Evolutionary conservation across 2,329 filamentous ascomycete species (phyloP).

Genomic region (Colletotrichum scovillei): DNA sequence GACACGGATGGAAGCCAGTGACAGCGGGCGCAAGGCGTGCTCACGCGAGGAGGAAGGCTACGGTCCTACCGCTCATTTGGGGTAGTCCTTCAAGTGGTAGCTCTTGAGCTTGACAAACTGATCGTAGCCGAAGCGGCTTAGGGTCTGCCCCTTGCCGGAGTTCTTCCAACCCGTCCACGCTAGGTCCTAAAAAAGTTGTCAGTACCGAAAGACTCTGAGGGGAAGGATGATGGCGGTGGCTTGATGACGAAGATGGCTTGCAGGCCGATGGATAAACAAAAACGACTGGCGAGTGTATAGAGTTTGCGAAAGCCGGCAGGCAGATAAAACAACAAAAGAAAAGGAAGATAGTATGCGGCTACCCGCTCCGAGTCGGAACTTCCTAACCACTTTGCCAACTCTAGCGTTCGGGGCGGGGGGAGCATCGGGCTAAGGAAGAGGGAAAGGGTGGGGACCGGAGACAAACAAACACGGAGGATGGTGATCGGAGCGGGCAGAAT

Average conservation of each 20-base stretch:
- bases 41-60: neutral
- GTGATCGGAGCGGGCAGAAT: neutral
- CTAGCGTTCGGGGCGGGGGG: neutral
- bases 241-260: constrained; percentile 36
- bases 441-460: constrained; percentile 6
- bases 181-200: constrained; percentile 70
- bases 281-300: neutral
- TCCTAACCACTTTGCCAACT: neutral
- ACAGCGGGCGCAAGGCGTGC: neutral
- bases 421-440: neutral
- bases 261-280: neutral
- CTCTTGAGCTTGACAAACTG: constrained; percentile 97
- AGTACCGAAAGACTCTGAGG: neutral
- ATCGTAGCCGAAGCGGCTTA: constrained; percentile 92
- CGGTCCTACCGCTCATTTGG: constrained; percentile 58
- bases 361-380: neutral
- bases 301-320: neutral
- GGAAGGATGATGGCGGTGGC: neutral
- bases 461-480: constrained; percentile 12
- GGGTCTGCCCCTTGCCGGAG: constrained; percentile 89
- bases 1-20: neutral
- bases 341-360: neutral
- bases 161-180: constrained; percentile 99
- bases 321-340: neutral
- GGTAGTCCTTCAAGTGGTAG: constrained; percentile 89